These are phyloP conservation scores for Gossypium mustelinum DNA, from an alignment of 345 rosid genomes.

Conservation along the genomic window DNA sequence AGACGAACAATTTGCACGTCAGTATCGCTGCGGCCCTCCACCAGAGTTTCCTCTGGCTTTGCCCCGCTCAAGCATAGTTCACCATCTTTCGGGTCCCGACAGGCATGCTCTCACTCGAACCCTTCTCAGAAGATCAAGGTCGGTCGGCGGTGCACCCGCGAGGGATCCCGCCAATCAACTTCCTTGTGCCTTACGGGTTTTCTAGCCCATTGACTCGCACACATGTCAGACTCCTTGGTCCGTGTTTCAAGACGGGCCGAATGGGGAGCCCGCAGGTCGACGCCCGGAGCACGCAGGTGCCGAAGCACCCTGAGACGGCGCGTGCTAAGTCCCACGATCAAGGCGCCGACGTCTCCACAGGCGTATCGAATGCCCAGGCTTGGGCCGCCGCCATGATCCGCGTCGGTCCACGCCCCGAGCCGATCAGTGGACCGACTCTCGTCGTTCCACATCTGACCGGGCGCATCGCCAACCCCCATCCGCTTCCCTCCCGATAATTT, in stretches of 20 bases:
- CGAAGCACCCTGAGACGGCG: too few relatives aligned
- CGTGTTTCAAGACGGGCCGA: slow-evolving; percentile 59
- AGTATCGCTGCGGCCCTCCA: slow-evolving; percentile 5
- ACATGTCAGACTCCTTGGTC: slow-evolving; percentile 59
- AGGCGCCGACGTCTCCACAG: too few relatives aligned
- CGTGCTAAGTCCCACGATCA: too few relatives aligned
- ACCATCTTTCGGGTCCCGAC: background rate
- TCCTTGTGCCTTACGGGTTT: slow-evolving; percentile 19
- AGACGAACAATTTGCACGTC: slow-evolving; percentile 12
- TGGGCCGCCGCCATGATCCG: too few relatives aligned
- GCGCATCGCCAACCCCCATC: too few relatives aligned
- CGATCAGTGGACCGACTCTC: too few relatives aligned
- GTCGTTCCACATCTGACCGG: too few relatives aligned
- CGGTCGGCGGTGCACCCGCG: slow-evolving; percentile 25
- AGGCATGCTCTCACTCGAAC: slow-evolving; percentile 27
- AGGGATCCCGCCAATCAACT: slow-evolving; percentile 18
- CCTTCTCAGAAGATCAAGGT: slow-evolving; percentile 30
- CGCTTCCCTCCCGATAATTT: too few relatives aligned
- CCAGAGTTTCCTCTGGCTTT: too few relatives aligned
- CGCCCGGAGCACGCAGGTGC: too few relatives aligned
- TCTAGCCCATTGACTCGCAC: slow-evolving; percentile 41
- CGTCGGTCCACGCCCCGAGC: too few relatives aligned
- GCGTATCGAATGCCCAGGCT: too few relatives aligned
- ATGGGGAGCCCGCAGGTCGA: slow-evolving; percentile 19
- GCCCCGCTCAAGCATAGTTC: background rate